Conservation (phyloP, 1,284 basidiomycete species). For the Cerrena zonata region DNA sequence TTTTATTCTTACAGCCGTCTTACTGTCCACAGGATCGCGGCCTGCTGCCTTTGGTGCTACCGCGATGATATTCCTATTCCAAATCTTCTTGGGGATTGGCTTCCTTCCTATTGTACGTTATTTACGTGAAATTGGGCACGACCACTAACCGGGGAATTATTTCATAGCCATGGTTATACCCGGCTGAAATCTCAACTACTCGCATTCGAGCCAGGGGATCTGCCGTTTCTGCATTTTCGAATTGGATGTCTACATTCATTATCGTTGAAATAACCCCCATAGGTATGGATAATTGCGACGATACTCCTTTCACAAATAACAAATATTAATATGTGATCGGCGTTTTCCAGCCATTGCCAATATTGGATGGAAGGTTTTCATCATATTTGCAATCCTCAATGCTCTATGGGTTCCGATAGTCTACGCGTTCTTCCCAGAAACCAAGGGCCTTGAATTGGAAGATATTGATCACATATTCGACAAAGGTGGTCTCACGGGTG, state of each 20-base stretch:
- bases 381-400: slow-evolving; percentile 44
- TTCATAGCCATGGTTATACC: slow-evolving; percentile 37
- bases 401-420: slow-evolving; percentile 40
- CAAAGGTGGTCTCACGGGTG: slow-evolving; percentile 38
- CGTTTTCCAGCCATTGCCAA: slow-evolving; percentile 40
- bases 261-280: slow-evolving; percentile 43
- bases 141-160: background rate
- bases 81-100: slow-evolving; percentile 37
- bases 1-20: slow-evolving; percentile 29
- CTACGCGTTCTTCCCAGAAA: slow-evolving; percentile 42
- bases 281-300: too few species aligned
- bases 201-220: slow-evolving; percentile 17
- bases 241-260: slow-evolving; percentile 41
- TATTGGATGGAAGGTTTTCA: slow-evolving; percentile 42
- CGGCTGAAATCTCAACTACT: slow-evolving; percentile 36
- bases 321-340: background rate
- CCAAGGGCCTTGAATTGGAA: slow-evolving; percentile 38
- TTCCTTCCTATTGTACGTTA: slow-evolving; percentile 34
- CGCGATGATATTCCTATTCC: slow-evolving; percentile 38
- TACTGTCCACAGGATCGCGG: slow-evolving; percentile 31
- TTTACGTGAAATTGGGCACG: too few species aligned
- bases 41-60: slow-evolving; percentile 32
- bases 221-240: slow-evolving; percentile 36
- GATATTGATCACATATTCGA: slow-evolving; percentile 41
- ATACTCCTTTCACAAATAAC: background rate